Evolutionary conservation across 1,284 basidiomycete genomes (phyloP), one percentile per base, ranked within the genome.

Genomic region (Boletellus deceptivus): DNA sequence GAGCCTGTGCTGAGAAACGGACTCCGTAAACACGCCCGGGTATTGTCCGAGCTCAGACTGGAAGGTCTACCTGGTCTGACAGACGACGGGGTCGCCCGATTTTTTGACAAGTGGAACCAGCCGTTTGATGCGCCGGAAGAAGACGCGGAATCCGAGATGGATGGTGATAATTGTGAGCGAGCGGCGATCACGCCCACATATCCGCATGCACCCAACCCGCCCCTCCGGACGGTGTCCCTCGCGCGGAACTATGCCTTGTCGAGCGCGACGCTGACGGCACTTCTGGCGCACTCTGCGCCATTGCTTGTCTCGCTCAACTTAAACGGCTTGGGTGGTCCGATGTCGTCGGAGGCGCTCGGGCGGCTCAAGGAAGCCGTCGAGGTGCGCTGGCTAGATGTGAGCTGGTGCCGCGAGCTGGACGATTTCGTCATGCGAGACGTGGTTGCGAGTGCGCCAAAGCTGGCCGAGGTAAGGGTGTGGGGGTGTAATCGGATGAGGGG

Each of bases 351-450:
- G 10, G 76, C 79, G 1, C 69, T 97, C 35, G 72, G 68, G 42
- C 58, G 59, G 36, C 75, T 96, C 29, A 66, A 70, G 34, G 59
- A 62, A 1, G 80, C 79, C 17, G 67, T 62, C 4, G 70, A 76
- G 22, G 62, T 98, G 58, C 72, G 70, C 55, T 76, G 73, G 61
- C 62, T 98, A 33, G 91, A 99, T 62, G 68, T 97, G 6, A 88
- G 93, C 1, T 99, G 92, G 80, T 95, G 94, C 57, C 74, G 96
- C 38, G 78, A 82, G 34, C 78, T 92, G 29, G 89, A 95, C 57
- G 90, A 99, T 67, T 93, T 87, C 61, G 75, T 89, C 2, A 70
- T 98, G 54, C 87, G 90, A 67, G 63, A 66, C 35, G 56, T 60
- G 13, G 58, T 64, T 31, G 54, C 55, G 42, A 64, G 71, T 1